A percentile compares a stretch with the other conserved stretches of the same genome.
Conservation (phyloP, 2,329 filamentous ascomycete genomes). For the Fusarium sacchari region DNA sequence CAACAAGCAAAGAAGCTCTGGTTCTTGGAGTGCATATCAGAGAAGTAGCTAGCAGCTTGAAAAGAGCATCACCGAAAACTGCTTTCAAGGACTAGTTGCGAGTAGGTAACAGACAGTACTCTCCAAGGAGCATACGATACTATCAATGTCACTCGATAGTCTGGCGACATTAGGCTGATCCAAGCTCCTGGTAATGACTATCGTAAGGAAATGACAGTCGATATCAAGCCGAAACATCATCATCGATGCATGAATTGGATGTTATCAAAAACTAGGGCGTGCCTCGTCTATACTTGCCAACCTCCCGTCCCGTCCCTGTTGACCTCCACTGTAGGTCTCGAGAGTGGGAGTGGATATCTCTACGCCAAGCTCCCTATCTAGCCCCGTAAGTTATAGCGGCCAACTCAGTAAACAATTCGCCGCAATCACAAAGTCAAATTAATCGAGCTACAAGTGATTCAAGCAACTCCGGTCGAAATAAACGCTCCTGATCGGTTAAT, state of each 20-base stretch:
- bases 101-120: neutral
- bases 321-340: neutral
- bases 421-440: neutral
- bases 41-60: accelerated
- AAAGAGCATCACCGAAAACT: neutral
- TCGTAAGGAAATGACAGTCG: neutral
- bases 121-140: neutral
- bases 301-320: neutral
- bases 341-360: neutral
- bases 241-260: neutral
- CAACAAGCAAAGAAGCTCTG: neutral
- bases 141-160: neutral
- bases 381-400: neutral
- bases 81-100: neutral
- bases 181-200: neutral
- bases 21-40: accelerated
- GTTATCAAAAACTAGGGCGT: neutral
- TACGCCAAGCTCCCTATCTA: neutral
- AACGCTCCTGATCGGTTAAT: neutral
- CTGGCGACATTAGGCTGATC: neutral
- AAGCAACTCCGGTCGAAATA: neutral
- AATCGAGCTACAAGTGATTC: neutral
- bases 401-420: neutral
- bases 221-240: neutral
- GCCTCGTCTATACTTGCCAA: slow-evolving; percentile 16